Percentiles rank a stretch among this genome's conserved stretches.
Conservation (phyloP, 2,329 filamentous ascomycete genomes). For the Pseudogymnoascus sp. region DNA sequence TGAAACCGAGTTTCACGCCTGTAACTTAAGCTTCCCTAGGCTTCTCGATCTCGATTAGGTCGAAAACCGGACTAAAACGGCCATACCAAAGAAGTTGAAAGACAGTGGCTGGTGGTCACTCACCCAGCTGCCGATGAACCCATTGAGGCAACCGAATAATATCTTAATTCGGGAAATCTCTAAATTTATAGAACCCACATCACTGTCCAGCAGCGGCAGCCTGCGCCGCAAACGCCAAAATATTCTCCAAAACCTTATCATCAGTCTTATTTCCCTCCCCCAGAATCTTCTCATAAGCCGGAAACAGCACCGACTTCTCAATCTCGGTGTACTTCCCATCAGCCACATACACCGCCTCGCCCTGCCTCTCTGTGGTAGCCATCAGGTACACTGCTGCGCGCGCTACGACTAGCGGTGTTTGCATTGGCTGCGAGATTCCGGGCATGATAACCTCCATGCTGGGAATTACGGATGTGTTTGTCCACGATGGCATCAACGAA, state of each 20-base stretch:
- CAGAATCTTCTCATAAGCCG: conserved; percentile 28
- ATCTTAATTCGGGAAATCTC: background rate
- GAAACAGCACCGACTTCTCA: conserved; percentile 38
- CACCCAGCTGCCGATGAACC: background rate
- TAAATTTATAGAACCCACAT: background rate
- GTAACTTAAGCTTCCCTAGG: background rate
- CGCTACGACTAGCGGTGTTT: conserved; percentile 42
- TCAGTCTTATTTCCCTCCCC: conserved; percentile 30
- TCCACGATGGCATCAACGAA: conserved; percentile 49
- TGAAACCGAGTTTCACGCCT: background rate
- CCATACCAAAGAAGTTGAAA: background rate
- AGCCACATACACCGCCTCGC: conserved; percentile 45
- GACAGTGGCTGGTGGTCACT: background rate
- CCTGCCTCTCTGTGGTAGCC: conserved; percentile 39
- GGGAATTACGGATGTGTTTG: conserved; percentile 41
- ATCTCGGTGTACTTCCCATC: conserved; percentile 45
- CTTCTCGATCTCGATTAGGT: background rate
- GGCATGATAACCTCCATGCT: conserved; percentile 31
- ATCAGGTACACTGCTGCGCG: conserved; percentile 42
- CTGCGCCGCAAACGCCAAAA: conserved; percentile 11
- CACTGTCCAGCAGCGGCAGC: background rate
- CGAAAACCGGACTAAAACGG: background rate
- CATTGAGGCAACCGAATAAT: background rate
- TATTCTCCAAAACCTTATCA: conserved; percentile 30
- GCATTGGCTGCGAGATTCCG: conserved; percentile 34